A percentile compares a stretch with the other conserved stretches of the same genome.
Evolutionary conservation across 495 filamentous ascomycete species (phyloP).

Genomic region (Aspergillus mulundensis): DNA sequence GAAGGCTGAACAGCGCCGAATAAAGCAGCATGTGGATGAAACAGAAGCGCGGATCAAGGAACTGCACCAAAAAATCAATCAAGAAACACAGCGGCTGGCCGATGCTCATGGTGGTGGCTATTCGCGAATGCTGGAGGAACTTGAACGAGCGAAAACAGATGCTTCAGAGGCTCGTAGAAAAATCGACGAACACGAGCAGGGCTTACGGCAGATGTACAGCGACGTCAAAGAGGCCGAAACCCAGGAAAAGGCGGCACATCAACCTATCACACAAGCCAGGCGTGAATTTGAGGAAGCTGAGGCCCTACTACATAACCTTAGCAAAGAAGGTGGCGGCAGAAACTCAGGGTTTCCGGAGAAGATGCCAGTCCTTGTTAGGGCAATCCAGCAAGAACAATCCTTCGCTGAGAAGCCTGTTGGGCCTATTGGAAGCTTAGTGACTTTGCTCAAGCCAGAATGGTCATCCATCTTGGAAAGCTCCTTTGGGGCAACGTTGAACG

Average conservation of each 20-base stretch:
- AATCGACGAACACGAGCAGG: constrained; percentile 30
- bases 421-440: constrained; percentile 73
- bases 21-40: constrained; percentile 42
- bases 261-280: constrained; percentile 28
- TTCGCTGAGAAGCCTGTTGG: constrained; percentile 75
- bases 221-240: constrained; percentile 37
- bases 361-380: constrained; percentile 59
- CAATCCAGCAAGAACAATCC: constrained; percentile 60
- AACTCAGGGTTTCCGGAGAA: constrained; percentile 53
- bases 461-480: constrained; percentile 73
- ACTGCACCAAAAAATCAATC: constrained; percentile 35
- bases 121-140: constrained; percentile 43
- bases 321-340: constrained; percentile 49
- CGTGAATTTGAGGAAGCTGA: constrained; percentile 43
- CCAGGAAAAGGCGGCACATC: constrained; percentile 22
- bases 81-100: constrained; percentile 49
- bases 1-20: constrained; percentile 50
- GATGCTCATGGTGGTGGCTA: constrained; percentile 52
- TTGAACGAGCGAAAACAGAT: constrained; percentile 34
- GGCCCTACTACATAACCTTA: constrained; percentile 42
- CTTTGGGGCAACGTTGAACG: constrained; percentile 59
- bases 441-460: constrained; percentile 76
- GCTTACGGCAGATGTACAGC: constrained; percentile 22
- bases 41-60: constrained; percentile 39
- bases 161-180: constrained; percentile 28